These are phyloP conservation scores for Epichloe coenophiala DNA, from an alignment of 2,329 filamentous ascomycete genomes.

Conservation along the genomic window DNA sequence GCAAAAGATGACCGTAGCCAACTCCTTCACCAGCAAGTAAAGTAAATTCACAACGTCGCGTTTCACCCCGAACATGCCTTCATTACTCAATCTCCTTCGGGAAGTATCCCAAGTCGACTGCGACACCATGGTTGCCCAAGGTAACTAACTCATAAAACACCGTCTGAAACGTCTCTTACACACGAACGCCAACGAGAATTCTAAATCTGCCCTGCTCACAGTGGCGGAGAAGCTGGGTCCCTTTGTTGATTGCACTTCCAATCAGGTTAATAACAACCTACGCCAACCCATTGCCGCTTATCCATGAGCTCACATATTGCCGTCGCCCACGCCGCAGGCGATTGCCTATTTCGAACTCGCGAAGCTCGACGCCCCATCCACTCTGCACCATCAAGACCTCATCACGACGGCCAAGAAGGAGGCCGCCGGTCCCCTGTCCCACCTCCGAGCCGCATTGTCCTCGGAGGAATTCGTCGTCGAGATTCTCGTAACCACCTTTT, in stretches of 20 bases:
- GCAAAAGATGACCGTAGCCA: no score
- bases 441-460: no score
- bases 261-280: constrained; percentile 13
- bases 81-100: constrained; percentile 15
- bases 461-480: no score
- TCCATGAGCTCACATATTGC: no score
- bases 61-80: constrained; percentile 10
- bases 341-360: constrained; percentile 21
- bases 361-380: constrained; percentile 7
- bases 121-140: constrained; percentile 22
- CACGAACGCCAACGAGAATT: no score
- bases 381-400: constrained; percentile 15
- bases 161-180: neutral
- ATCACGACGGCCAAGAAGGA: constrained; percentile 15
- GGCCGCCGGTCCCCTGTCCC: constrained; percentile 7
- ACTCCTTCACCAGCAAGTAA: no score
- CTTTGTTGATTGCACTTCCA: constrained; percentile 24
- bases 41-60: no score
- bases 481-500: no score
- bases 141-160: constrained; percentile 11
- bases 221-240: constrained; percentile 15
- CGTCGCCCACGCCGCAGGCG: constrained; percentile 10
- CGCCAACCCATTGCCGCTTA: no score
- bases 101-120: constrained; percentile 19
- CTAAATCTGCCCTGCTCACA: neutral